These are phyloP conservation scores for Fraxinus latifolia DNA, from an alignment of 305 asterid genomes.

Conservation along the genomic window DNA sequence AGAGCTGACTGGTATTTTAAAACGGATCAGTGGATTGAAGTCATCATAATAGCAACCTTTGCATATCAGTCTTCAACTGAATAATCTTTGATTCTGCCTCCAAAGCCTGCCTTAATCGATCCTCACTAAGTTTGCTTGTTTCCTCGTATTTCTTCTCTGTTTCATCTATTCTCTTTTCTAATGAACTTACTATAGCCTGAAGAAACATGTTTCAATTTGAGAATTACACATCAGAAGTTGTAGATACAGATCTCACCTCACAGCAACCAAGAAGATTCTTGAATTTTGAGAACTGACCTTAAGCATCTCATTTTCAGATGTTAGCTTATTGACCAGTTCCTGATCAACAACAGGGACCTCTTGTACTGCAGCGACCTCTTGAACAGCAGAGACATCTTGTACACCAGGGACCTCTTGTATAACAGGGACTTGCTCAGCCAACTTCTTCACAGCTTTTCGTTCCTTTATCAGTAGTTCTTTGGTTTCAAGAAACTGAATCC, in stretches of 20 bases:
- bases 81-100: slow-evolving; percentile 73
- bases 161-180: slow-evolving; percentile 69
- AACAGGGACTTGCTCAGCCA: slow-evolving; percentile 27
- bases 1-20: not conserved
- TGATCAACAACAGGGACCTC: slow-evolving; percentile 47
- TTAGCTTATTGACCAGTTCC: slow-evolving; percentile 49
- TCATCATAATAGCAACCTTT: slow-evolving; percentile 42
- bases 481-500: slow-evolving; percentile 31
- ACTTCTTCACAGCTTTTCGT: slow-evolving; percentile 27
- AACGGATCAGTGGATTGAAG: slow-evolving; percentile 18
- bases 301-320: slow-evolving; percentile 73
- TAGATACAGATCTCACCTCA: slow-evolving; percentile 12
- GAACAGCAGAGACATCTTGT: slow-evolving; percentile 23
- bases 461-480: slow-evolving; percentile 33
- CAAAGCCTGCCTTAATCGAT: slow-evolving; percentile 59
- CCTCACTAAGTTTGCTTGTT: slow-evolving; percentile 58
- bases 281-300: slow-evolving; percentile 45
- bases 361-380: slow-evolving; percentile 22
- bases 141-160: slow-evolving; percentile 72
- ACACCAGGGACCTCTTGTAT: slow-evolving; percentile 21
- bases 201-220: slow-evolving; percentile 26
- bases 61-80: slow-evolving; percentile 66
- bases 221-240: slow-evolving; percentile 26
- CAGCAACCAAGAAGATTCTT: slow-evolving; percentile 10
- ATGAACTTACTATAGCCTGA: slow-evolving; percentile 60